phyloP scores from a whole-genome alignment of 495 filamentous ascomycete species.

The Tuber melanosporum region DNA sequence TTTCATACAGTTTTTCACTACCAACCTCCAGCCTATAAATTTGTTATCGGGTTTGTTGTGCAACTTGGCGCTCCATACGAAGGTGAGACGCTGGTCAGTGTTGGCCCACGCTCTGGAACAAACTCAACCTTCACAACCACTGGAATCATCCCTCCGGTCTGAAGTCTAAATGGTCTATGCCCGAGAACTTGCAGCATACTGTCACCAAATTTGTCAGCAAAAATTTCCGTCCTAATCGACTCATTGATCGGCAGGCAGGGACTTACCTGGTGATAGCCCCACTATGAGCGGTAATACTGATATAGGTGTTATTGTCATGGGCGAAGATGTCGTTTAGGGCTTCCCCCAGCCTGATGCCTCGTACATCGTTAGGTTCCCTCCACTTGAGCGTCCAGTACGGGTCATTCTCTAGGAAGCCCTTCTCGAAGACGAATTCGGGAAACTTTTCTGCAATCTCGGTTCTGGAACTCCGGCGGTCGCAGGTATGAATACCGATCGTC shows the following conservation, averaged over 20 bases:
- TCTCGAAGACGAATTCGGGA: conserved; percentile 57
- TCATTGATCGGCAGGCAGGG: background rate
- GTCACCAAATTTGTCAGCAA: conserved; percentile 1
- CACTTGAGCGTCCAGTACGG: conserved; percentile 54
- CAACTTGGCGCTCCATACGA: conserved; percentile 25
- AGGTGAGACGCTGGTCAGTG: conserved; percentile 14
- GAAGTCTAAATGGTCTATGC: conserved; percentile 56
- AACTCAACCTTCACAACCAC: conserved; percentile 57
- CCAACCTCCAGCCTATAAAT: conserved; percentile 1
- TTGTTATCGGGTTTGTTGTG: conserved; percentile 14
- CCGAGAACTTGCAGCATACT: conserved; percentile 47
- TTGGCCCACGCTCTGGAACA: conserved; percentile 15
- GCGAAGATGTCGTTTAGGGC: conserved; percentile 61
- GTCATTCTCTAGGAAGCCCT: conserved; percentile 58
- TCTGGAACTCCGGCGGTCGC: conserved; percentile 60
- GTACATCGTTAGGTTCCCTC: conserved; percentile 52
- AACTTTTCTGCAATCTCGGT: conserved; percentile 54
- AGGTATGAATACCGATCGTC: conserved; percentile 67
- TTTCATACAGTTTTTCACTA: background rate
- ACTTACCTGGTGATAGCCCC: conserved; percentile 33
- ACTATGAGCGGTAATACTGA: conserved; percentile 61
- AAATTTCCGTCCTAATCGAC: background rate
- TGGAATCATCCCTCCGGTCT: conserved; percentile 64
- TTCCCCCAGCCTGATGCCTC: conserved; percentile 51
- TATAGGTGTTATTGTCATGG: conserved; percentile 54